These are phyloP conservation scores for Clonostachys chloroleuca DNA, from an alignment of 2,329 filamentous ascomycete genomes.

Conservation along the genomic window DNA sequence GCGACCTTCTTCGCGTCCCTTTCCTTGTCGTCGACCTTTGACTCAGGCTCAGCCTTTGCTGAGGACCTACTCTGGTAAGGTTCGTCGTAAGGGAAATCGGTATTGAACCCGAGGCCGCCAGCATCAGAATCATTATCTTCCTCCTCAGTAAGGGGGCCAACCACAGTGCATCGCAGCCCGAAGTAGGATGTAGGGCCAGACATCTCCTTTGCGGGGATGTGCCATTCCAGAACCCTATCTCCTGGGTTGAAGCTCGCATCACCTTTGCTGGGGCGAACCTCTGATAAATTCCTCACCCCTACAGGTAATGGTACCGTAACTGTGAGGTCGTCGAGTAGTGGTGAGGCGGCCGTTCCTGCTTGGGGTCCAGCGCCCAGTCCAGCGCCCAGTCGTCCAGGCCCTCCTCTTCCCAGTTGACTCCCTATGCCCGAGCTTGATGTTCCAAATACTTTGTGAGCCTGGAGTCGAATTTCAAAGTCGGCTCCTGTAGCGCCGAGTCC, in stretches of 20 bases:
- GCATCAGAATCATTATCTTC: constrained; percentile 41
- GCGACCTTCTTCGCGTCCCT: constrained; percentile 54
- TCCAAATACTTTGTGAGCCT: constrained; percentile 62
- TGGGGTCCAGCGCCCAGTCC: constrained; percentile 21
- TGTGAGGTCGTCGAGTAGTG: constrained; percentile 69
- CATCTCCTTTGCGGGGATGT: constrained; percentile 73
- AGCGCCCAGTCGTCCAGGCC: constrained; percentile 16
- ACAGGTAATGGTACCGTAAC: constrained; percentile 76
- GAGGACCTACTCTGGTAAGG: constrained; percentile 46
- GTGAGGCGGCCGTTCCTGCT: constrained; percentile 51
- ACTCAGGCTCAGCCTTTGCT: constrained; percentile 23
- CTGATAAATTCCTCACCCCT: constrained; percentile 76
- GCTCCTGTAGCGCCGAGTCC: constrained; percentile 69
- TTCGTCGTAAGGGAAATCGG: constrained; percentile 49
- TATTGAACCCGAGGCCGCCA: constrained; percentile 46
- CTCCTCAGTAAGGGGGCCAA: constrained; percentile 54
- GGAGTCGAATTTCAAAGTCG: constrained; percentile 85
- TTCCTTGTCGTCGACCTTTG: constrained; percentile 26
- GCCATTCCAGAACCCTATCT: constrained; percentile 75
- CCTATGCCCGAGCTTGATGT: constrained; percentile 14
- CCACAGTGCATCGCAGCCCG: constrained; percentile 74
- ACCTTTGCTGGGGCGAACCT: constrained; percentile 75
- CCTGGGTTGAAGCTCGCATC: constrained; percentile 78
- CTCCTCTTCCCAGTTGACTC: constrained; percentile 34
- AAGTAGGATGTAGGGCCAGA: constrained; percentile 63